Evolutionary conservation across 2,329 filamentous ascomycete genomes (phyloP).

Genomic region (Fusarium tjaetaba): DNA sequence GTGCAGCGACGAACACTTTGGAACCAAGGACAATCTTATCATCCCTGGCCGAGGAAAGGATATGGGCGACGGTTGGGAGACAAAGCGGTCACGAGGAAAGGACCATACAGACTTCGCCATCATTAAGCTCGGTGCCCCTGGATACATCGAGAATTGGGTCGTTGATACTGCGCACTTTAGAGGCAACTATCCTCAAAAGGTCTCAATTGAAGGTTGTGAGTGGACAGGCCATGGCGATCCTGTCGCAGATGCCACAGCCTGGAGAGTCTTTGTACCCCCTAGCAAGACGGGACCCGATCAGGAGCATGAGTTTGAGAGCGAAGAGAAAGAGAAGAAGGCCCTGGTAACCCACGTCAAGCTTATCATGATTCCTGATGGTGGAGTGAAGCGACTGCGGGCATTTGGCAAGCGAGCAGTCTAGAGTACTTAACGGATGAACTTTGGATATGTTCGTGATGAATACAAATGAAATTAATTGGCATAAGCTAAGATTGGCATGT

Average conservation of each 20-base stretch:
- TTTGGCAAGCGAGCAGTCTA: constrained; percentile 49
- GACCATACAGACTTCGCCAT: constrained; percentile 85
- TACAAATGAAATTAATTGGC: neutral
- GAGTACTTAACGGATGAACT: constrained; percentile 9
- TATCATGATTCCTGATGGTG: constrained; percentile 92
- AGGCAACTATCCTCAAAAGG: constrained; percentile 84
- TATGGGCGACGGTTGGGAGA: constrained; percentile 93
- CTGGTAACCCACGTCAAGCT: constrained; percentile 86
- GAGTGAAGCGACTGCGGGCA: constrained; percentile 82
- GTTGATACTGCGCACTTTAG: constrained; percentile 86
- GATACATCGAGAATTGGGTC: constrained; percentile 71
- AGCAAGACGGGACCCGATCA: constrained; percentile 77
- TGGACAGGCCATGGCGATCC: constrained; percentile 66
- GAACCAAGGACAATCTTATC: constrained; percentile 82
- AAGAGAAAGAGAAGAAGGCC: constrained; percentile 65
- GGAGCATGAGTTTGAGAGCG: constrained; percentile 73
- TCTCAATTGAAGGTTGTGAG: constrained; percentile 71
- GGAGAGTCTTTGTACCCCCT: constrained; percentile 72
- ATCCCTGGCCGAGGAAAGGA: constrained; percentile 81
- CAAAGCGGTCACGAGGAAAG: constrained; percentile 75
- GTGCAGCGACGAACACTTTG: constrained; percentile 87
- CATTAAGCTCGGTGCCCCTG: constrained; percentile 75
- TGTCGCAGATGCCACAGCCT: constrained; percentile 65
- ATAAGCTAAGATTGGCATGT: neutral
- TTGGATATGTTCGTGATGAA: neutral